These are phyloP conservation scores for Graphilbum fragrans DNA, from an alignment of 2,329 filamentous ascomycete genomes.

Conservation along the genomic window DNA sequence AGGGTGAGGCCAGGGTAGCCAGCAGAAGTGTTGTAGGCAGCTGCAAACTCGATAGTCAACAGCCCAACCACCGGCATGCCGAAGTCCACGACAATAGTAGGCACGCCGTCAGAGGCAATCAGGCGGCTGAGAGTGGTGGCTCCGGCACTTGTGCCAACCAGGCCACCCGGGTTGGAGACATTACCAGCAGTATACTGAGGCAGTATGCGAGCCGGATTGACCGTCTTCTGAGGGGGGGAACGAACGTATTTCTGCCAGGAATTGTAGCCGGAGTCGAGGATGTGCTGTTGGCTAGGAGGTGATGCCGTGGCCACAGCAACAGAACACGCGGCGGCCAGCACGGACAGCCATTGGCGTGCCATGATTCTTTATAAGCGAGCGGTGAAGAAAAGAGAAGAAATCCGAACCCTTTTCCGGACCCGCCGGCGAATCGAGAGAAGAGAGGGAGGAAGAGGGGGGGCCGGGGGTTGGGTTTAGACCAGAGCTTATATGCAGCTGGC, in stretches of 20 bases:
- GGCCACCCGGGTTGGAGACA: conserved; percentile 23
- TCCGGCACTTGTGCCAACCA: conserved; percentile 15
- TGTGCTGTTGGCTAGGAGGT: conserved; percentile 2
- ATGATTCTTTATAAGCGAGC: background rate
- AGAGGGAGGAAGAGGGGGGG: too few species aligned
- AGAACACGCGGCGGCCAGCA: background rate
- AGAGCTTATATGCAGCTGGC: too few species aligned
- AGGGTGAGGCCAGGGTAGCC: conserved; percentile 27
- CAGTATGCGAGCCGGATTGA: conserved; percentile 19
- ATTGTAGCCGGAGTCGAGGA: conserved; percentile 7
- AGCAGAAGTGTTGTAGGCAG: conserved; percentile 12
- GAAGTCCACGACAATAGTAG: conserved; percentile 35
- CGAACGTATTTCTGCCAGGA: conserved; percentile 28
- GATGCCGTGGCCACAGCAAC: conserved; percentile 1
- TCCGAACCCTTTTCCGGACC: too few species aligned
- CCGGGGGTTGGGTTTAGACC: too few species aligned
- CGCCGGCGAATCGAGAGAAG: too few species aligned
- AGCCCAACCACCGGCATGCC: conserved; percentile 33
- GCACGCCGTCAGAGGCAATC: conserved; percentile 11
- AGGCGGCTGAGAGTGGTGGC: conserved; percentile 20
- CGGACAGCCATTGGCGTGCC: conserved; percentile 1
- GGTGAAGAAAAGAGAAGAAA: background rate
- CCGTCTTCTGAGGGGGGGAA: conserved; percentile 18
- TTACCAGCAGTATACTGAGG: conserved; percentile 20
- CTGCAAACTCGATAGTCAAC: conserved; percentile 28